phyloP scores from a whole-genome alignment of 768 basidiomycete genomes.

The Mycena rebaudengoi region DNA sequence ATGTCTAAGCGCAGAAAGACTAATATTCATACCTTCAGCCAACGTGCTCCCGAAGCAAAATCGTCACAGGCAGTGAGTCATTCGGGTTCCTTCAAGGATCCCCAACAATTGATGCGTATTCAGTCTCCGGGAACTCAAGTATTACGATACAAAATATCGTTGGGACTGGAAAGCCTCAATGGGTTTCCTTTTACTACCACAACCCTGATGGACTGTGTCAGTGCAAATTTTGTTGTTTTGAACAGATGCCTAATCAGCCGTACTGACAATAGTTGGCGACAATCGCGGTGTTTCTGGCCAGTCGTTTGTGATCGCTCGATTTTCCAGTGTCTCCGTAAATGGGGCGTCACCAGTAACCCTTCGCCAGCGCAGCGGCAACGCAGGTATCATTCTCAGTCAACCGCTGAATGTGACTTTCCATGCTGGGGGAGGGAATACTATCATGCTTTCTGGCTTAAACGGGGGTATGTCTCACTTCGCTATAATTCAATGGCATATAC shows the following conservation, averaged over 20 bases:
- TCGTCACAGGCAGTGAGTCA: conserved; percentile 32
- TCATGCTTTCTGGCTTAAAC: conserved; percentile 32
- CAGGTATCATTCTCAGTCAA: conserved; percentile 35
- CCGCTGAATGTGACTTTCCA: conserved; percentile 40
- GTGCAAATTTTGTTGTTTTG: too few relatives aligned
- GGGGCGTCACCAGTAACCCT: conserved; percentile 33
- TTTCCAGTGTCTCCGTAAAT: conserved; percentile 35
- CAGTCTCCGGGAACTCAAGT: conserved; percentile 29
- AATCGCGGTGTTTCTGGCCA: conserved; percentile 33
- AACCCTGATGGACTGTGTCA: conserved; percentile 34
- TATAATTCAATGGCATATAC: too few relatives aligned
- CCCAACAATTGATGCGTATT: not conserved
- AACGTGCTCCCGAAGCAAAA: conserved; percentile 29
- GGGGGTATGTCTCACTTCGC: conserved; percentile 25
- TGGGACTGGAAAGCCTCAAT: conserved; percentile 41
- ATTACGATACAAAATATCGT: conserved; percentile 36
- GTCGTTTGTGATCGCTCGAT: conserved; percentile 29
- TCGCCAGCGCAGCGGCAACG: conserved; percentile 28
- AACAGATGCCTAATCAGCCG: too few relatives aligned
- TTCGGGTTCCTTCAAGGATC: not conserved
- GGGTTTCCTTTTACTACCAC: conserved; percentile 42
- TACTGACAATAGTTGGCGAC: conserved; percentile 31
- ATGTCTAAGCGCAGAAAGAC: too few relatives aligned
- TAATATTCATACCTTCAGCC: too few relatives aligned
- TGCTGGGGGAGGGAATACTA: conserved; percentile 28